Evolutionary conservation across 2,329 filamentous ascomycete species (phyloP).

Genomic region (Cercospora sp.): DNA sequence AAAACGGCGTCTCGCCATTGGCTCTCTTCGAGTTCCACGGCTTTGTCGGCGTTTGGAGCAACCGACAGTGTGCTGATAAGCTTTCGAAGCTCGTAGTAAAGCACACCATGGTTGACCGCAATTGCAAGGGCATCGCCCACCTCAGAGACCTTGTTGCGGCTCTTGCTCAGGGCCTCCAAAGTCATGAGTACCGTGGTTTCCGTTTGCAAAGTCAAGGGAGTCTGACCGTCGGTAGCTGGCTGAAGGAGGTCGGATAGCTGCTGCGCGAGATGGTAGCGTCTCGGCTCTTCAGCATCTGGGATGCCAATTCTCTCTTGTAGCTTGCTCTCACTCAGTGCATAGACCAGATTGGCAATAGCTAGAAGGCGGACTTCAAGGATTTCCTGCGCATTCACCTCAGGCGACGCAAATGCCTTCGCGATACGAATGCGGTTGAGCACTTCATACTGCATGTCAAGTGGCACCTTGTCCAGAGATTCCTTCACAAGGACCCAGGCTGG

Average conservation of each 20-base stretch:
- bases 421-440: constrained; percentile 78
- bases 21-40: constrained; percentile 65
- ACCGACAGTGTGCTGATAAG: constrained; percentile 77
- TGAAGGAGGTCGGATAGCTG: constrained; percentile 92
- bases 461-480: constrained; percentile 59
- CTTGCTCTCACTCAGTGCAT: constrained; percentile 78
- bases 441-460: constrained; percentile 75
- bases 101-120: constrained; percentile 91
- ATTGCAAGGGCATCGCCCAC: constrained; percentile 89
- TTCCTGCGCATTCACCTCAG: constrained; percentile 67
- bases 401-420: constrained; percentile 73
- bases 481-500: constrained; percentile 47
- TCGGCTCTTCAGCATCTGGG: constrained; percentile 85
- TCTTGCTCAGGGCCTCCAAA: constrained; percentile 81
- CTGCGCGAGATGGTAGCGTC: constrained; percentile 83
- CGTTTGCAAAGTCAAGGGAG: constrained; percentile 68
- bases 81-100: constrained; percentile 90
- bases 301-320: constrained; percentile 85
- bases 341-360: constrained; percentile 86
- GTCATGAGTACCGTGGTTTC: constrained; percentile 80
- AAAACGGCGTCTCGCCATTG: constrained; percentile 91
- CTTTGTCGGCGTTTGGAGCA: constrained; percentile 56
- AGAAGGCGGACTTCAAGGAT: constrained; percentile 75
- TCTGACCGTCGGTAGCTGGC: constrained; percentile 69
- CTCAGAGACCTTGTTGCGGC: constrained; percentile 73